Percentiles rank a stretch among this genome's conserved stretches.
These are phyloP conservation scores for Candida michaelii DNA, from an alignment of 805 yeast genomes.

Conservation along the genomic window DNA sequence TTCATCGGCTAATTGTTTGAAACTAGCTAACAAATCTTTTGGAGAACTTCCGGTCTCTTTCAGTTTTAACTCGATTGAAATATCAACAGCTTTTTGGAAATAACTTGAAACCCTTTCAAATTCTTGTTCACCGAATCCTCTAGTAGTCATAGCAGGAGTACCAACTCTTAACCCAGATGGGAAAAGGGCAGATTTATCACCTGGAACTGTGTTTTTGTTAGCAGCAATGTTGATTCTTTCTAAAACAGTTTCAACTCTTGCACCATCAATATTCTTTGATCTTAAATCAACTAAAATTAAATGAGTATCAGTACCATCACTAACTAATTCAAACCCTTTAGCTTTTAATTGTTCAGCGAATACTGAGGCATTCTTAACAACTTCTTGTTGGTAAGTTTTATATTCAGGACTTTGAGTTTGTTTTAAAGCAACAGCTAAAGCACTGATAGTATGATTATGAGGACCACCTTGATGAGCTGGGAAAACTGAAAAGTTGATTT, in stretches of 20 bases:
- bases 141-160: slow-evolving; percentile 97
- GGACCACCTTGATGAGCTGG: slow-evolving; percentile 99
- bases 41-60: slow-evolving; percentile 58
- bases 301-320: slow-evolving; percentile 96
- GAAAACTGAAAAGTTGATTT: slow-evolving; percentile 97
- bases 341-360: slow-evolving; percentile 73
- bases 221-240: slow-evolving; percentile 92
- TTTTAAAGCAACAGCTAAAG: slow-evolving; percentile 93
- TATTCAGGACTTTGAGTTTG: slow-evolving; percentile 92
- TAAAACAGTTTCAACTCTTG: slow-evolving; percentile 86
- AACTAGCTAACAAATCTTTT: slow-evolving; percentile 62
- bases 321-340: slow-evolving; percentile 78
- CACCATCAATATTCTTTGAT: slow-evolving; percentile 85
- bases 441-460: slow-evolving; percentile 98
- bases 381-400: slow-evolving; percentile 85
- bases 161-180: slow-evolving; percentile 98
- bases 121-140: slow-evolving; percentile 90
- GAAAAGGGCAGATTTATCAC: slow-evolving; percentile 91
- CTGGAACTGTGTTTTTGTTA: slow-evolving; percentile 95
- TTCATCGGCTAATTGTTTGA: slow-evolving; percentile 69
- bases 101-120: slow-evolving; percentile 76
- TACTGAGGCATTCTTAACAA: slow-evolving; percentile 81
- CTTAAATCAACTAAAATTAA: slow-evolving; percentile 82
- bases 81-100: slow-evolving; percentile 73
- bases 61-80: slow-evolving; percentile 61